These are phyloP conservation scores for Phalaenopsis hybrid DNA, from an alignment of 116 monocot genomes.

Conservation along the genomic window DNA sequence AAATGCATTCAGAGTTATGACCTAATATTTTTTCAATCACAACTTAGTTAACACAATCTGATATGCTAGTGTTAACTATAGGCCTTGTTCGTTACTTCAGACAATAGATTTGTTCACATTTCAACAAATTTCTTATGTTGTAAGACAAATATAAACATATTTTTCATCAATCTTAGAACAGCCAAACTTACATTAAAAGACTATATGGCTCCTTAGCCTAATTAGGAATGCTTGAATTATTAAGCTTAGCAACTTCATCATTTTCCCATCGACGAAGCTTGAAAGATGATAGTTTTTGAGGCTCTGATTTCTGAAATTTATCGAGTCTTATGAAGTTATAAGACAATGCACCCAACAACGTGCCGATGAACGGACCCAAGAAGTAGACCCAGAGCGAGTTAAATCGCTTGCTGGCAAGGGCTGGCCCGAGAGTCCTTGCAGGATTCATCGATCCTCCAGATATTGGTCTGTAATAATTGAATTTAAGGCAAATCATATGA, in stretches of 20 bases:
- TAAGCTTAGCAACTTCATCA: neutral
- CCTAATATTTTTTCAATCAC: too few species aligned
- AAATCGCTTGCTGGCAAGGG: slow-evolving; percentile 44
- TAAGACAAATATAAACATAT: too few species aligned
- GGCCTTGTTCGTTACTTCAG: too few species aligned
- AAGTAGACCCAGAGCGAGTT: slow-evolving; percentile 56
- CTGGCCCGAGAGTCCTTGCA: slow-evolving; percentile 50
- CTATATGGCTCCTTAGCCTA: neutral
- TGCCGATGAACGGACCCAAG: slow-evolving; percentile 45
- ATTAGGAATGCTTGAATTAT: neutral
- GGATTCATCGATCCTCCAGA: slow-evolving; percentile 75
- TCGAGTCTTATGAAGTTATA: slow-evolving; percentile 42
- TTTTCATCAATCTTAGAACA: too few species aligned
- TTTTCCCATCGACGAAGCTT: slow-evolving; percentile 38
- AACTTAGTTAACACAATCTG: too few species aligned
- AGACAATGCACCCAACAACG: slow-evolving; percentile 36
- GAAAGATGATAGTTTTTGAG: slow-evolving; percentile 27
- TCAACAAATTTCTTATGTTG: too few species aligned
- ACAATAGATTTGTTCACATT: too few species aligned
- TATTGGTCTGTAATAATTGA: slow-evolving; percentile 31
- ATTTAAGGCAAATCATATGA: neutral
- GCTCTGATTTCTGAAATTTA: neutral
- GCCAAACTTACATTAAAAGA: too few species aligned
- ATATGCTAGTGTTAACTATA: too few species aligned
- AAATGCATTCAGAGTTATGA: too few species aligned